Base-by-base conservation (phyloP, 805 yeast genomes). In the Kregervanrija delftensis region DNA sequence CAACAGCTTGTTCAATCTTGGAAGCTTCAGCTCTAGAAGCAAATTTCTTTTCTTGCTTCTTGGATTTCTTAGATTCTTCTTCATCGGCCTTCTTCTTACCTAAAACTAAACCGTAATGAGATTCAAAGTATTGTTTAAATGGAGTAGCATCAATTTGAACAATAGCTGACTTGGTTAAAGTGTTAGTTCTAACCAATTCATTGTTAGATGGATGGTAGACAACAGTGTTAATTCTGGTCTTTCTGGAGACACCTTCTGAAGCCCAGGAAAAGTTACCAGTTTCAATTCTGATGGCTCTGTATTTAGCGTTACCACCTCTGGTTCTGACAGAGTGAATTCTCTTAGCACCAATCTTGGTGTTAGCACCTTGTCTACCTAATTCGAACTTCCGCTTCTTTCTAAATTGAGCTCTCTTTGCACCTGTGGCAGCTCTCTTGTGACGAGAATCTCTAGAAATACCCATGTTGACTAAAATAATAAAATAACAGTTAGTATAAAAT, bases 401-500 rank as follows among this genome's bases (percentile, higher is more conserved):
- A 96, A 83, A 87, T 77, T 89, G 96, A 76, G 98, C 98, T 78
- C 97, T 89, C 79, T 89, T 90, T 73, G 99, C 99, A 86, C 99
- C 99, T 71, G 99, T 90, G 76, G 95, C 96, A 67, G 97, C 77
- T 78, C 99, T 95, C 87, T 91, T 91, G 90, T 93, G 99, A 80
- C 97, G 96, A 76, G 99, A 91, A 83, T 93, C 98, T 83, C 99
- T 91, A 77, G 98, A 89, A 86, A 91, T 91, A 90, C 99, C 98
- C 99, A 91, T 91, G 74, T 73, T 85, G 57, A 47, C 46, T 46
- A 49, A 30, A 41, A 37, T 31, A 34, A 33, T 31, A 42, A 22
- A 22, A 22, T 22, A 8, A 2, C 8, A 40, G 48, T 44, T 47
- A 47, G 50, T 46, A 49, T 37, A 11, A 4, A 22, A 12, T 12